Evolutionary conservation across 2,329 filamentous ascomycete genomes (phyloP).

Genomic region (Hymenoscyphus infarciens): DNA sequence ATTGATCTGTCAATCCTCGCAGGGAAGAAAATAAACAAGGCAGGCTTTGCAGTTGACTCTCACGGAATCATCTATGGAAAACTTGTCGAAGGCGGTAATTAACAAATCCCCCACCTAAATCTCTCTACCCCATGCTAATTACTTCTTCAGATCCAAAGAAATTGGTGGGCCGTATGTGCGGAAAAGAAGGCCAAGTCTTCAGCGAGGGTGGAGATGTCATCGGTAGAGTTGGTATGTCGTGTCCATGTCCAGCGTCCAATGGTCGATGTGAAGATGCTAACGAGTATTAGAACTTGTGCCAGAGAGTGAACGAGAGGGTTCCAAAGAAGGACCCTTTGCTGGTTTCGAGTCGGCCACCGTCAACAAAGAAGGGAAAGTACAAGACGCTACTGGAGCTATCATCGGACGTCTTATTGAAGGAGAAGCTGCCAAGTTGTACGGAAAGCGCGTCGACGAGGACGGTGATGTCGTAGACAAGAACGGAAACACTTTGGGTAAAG

Average conservation of each 20-base stretch:
- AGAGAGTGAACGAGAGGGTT: constrained; percentile 59
- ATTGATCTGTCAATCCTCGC: constrained; percentile 59
- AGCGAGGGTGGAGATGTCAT: constrained; percentile 70
- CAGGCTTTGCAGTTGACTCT: constrained; percentile 57
- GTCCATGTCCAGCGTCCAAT: no score
- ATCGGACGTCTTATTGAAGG: constrained; percentile 70
- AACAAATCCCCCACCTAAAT: background rate
- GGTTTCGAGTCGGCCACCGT: constrained; percentile 63
- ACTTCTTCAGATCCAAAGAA: constrained; percentile 41
- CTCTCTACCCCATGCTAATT: background rate
- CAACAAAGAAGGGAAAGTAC: constrained; percentile 64
- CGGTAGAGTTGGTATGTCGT: constrained; percentile 44
- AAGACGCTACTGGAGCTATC: constrained; percentile 63
- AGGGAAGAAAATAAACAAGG: constrained; percentile 68
- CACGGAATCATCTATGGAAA: constrained; percentile 57
- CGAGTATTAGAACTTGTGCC: constrained; percentile 51
- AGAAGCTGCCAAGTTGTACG: constrained; percentile 68
- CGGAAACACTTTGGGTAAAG: constrained; percentile 54
- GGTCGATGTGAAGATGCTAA: no score
- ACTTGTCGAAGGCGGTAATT: constrained; percentile 60
- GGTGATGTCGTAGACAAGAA: constrained; percentile 77
- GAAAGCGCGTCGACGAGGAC: constrained; percentile 74
- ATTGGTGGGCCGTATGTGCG: constrained; percentile 65
- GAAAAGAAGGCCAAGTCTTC: constrained; percentile 68
- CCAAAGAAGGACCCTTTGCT: constrained; percentile 65